phyloP scores from a whole-genome alignment of 768 basidiomycete genomes.

The Wakefieldia striispora region DNA sequence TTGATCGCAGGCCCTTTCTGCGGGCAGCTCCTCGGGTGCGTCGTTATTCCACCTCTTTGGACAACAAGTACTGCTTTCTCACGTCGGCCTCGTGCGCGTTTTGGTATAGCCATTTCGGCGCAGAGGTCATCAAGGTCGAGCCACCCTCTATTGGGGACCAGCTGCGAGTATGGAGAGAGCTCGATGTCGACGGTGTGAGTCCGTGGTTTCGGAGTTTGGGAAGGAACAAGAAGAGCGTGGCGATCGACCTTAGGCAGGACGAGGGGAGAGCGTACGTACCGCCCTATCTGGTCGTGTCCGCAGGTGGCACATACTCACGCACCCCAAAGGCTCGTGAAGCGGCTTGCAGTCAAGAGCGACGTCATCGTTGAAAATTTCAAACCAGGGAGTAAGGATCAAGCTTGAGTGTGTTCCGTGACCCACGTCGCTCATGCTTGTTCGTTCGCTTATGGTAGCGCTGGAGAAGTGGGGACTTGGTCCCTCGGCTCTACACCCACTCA shows the following conservation, averaged over 20 bases:
- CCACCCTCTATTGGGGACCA: constrained; percentile 63
- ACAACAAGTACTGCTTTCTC: no score
- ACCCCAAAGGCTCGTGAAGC: constrained; percentile 51
- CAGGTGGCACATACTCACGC: background rate
- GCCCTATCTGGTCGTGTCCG: background rate
- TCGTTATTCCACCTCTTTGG: no score
- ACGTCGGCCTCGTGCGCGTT: background rate
- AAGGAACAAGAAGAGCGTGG: constrained; percentile 73
- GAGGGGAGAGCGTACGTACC: constrained; percentile 49
- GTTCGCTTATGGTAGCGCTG: constrained; percentile 42
- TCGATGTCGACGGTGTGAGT: constrained; percentile 67
- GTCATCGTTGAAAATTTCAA: constrained; percentile 74
- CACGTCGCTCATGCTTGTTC: background rate
- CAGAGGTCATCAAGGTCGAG: constrained; percentile 72
- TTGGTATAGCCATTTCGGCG: constrained; percentile 58
- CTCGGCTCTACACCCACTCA: constrained; percentile 58
- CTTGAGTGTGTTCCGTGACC: background rate
- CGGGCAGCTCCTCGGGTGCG: constrained; percentile 65
- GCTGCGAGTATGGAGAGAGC: constrained; percentile 67
- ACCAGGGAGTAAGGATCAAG: constrained; percentile 55
- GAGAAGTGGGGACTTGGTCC: constrained; percentile 71
- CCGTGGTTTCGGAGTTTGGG: constrained; percentile 74
- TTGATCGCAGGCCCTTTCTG: constrained; percentile 73
- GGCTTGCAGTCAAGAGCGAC: constrained; percentile 60
- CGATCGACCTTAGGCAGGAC: constrained; percentile 58